Evolutionary conservation across 371 early-diverging fungal genomes (phyloP), one percentile per base, ranked within the genome.

Genomic region (Fennellomyces sp.): DNA sequence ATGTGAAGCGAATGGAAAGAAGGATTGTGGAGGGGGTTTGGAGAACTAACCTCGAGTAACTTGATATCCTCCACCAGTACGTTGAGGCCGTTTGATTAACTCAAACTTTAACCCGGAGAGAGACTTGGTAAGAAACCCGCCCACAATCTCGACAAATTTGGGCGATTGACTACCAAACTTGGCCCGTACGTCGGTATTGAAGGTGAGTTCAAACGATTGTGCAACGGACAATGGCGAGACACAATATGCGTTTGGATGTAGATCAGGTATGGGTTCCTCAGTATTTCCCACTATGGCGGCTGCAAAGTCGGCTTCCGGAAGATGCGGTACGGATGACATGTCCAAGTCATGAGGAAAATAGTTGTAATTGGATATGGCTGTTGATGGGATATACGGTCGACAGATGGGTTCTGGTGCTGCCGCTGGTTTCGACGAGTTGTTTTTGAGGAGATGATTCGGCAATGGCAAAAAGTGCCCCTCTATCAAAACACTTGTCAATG

Each of bases 401-500:
- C 61, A 61, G 5, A 31, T 54, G 4, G 31, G n/a, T 7, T 25
- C 17, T 7, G 25, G 35, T 19, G 50, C 39, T 17, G 45, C 30
- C 26, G 48, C n/a, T 56, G 63, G 7, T 62, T n/a, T n/a, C n/a
- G 45, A 26, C 52, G 23, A 12, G 19, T 27, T 39, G 19, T 39
- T 33, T 2, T 60, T 23, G 6, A 62, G 53, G 29, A 73, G 65
- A 10, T 53, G 52, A 56, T 49, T 27, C 41, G 69, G 52, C 63
- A 80, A 51, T 64, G 78, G 69, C 5, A 94, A 68, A 15, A 90
- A 67, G 70, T 94, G 94, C 1, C 92, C 94, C 79, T 94, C 94
- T 88, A 62, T 5, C n/a, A 38, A 27, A 57, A 54, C 5, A 49
- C 26, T 13, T 12, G 12, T 15, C 15, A 19, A 15, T 17, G 10